Conservation (phyloP, 2,329 filamentous ascomycete species). For the Dactylella cylindrospora region DNA sequence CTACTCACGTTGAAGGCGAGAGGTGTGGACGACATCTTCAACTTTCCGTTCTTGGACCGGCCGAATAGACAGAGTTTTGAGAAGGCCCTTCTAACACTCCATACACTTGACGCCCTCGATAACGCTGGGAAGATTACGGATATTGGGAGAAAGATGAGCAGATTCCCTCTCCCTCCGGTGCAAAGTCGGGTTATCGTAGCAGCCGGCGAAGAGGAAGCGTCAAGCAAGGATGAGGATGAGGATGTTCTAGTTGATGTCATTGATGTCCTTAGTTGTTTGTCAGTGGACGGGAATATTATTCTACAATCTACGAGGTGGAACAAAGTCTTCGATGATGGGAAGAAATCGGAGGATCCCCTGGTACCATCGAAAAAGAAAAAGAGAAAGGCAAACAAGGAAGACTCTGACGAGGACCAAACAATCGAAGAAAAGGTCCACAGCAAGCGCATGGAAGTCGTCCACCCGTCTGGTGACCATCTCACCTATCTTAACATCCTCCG, state of each 20-base stretch:
- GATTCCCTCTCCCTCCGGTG: slow-evolving; percentile 77
- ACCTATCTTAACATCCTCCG: slow-evolving; percentile 47
- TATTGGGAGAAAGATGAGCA: slow-evolving; percentile 73
- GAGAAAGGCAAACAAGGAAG: slow-evolving; percentile 39
- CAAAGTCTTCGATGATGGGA: slow-evolving; percentile 12
- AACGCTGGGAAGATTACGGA: slow-evolving; percentile 72
- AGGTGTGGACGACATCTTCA: slow-evolving; percentile 76
- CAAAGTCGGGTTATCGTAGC: slow-evolving; percentile 81
- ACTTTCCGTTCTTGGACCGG: slow-evolving; percentile 81
- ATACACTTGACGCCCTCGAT: slow-evolving; percentile 73
- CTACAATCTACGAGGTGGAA: slow-evolving; percentile 42
- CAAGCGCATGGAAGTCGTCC: slow-evolving; percentile 43
- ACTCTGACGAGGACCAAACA: slow-evolving; percentile 28
- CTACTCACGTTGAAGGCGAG: slow-evolving; percentile 91
- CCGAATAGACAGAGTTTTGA: slow-evolving; percentile 77
- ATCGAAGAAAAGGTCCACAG: slow-evolving; percentile 36
- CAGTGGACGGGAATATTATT: slow-evolving; percentile 47
- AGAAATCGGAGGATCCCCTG: slow-evolving; percentile 17
- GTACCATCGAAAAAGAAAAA: slow-evolving; percentile 30
- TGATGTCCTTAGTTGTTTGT: slow-evolving; percentile 57
- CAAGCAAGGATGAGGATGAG: slow-evolving; percentile 50
- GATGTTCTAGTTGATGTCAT: slow-evolving; percentile 80
- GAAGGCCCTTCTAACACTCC: slow-evolving; percentile 77
- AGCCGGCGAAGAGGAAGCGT: slow-evolving; percentile 64
- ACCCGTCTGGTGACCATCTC: slow-evolving; percentile 48